These are phyloP conservation scores for Paspalum vaginatum DNA, from an alignment of 176 grass and related monocot species.

Conservation along the genomic window DNA sequence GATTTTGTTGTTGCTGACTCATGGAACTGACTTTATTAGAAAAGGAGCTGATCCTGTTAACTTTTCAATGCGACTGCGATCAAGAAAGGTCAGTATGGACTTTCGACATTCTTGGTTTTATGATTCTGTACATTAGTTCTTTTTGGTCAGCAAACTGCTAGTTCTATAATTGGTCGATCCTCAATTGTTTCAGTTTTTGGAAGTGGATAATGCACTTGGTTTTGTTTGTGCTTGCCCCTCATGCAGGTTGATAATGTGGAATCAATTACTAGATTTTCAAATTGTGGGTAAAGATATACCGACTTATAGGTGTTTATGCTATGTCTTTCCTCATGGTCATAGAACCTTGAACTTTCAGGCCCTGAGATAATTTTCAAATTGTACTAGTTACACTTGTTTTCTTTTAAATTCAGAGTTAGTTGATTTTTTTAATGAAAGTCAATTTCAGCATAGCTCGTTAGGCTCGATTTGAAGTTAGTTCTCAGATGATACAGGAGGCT, in stretches of 20 bases:
- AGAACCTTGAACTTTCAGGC: constrained; percentile 19
- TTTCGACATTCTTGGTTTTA: constrained; percentile 25
- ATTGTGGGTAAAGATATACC: constrained; percentile 11
- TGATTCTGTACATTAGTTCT: not conserved
- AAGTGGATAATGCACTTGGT: constrained; percentile 5
- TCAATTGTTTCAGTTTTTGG: not conserved
- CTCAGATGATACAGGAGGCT: too few species aligned
- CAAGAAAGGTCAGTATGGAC: constrained; percentile 63
- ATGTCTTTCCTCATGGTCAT: not conserved
- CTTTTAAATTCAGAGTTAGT: too few species aligned
- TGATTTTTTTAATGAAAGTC: too few species aligned
- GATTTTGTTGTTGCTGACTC: constrained; percentile 28
- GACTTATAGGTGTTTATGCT: constrained; percentile 15
- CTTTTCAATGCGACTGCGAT: constrained; percentile 59
- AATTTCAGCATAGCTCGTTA: too few species aligned
- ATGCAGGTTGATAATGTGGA: constrained; percentile 3
- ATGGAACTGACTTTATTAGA: constrained; percentile 53
- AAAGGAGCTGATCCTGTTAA: constrained; percentile 49
- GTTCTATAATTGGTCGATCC: constrained; percentile 15
- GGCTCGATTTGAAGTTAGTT: too few species aligned
- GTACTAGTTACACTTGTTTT: too few species aligned
- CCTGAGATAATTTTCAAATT: not conserved
- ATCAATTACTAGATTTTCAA: constrained; percentile 12
- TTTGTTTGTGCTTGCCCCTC: constrained; percentile 20
- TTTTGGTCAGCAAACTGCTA: not conserved